Base-by-base conservation (phyloP, 192 early-diverging fungal species). In the Ramicandelaber brevisporus region DNA sequence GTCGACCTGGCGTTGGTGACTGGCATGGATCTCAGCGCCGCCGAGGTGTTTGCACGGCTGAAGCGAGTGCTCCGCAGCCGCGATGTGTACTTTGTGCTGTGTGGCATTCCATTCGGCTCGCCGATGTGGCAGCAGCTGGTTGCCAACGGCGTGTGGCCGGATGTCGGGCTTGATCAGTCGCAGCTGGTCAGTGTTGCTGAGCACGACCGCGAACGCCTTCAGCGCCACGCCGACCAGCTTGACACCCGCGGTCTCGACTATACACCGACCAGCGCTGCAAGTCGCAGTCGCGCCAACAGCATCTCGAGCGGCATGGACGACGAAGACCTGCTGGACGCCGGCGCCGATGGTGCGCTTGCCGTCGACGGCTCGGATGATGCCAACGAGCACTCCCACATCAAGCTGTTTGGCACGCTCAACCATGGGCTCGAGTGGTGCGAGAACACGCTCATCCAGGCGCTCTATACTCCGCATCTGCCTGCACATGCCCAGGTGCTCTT, bases 341-440 rank as follows among this genome's bases (percentile, higher is more conserved):
- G 25, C 5, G 25, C 27, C 9, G 14, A 7, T 4, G 0, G 7
- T 16, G 9, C 6, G 2, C 10, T 7, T 0, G 30, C 34, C 15
- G 16, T 30, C 5, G 7, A 11, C 10, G 25, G 30, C n/a, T n/a
- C n/a, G n/a, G n/a, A n/a, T n/a, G n/a, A n/a, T n/a, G n/a, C n/a
- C n/a, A n/a, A 30, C 11, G 55, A 57, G 17, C 42, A 48, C 19
- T 47, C 60, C 20, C 62, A 64, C 40, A 57, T 87, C 16, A 64
- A 73, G 26, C 61, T 56, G 20, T 90, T 84, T 50, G 66, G 68
- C 5, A 68, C 65, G n/a, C 38, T 84, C 7, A 74, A 87, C 41
- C 71, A 79, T 33, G 73, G 84, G 2, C 59, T 96, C 12, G 90
- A 96, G 48, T 88, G 73, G 63, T 89, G 82, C 38, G 90, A 96